Evolutionary conservation across 2,329 filamentous ascomycete species (phyloP).

Genomic region (Neofusicoccum parvum): DNA sequence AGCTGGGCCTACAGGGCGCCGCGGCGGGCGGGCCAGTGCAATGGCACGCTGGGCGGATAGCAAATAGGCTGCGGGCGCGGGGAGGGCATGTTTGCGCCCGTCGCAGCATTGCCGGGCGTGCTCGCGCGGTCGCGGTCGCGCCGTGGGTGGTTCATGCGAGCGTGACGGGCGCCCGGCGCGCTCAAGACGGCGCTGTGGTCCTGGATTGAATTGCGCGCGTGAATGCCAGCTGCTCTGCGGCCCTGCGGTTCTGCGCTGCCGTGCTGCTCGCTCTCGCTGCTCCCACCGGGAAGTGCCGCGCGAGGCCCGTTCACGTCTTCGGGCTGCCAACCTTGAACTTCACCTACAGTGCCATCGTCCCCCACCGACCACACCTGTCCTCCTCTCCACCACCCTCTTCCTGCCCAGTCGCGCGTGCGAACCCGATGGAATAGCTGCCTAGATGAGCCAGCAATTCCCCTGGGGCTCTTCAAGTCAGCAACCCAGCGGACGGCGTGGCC

Average conservation of each 20-base stretch:
- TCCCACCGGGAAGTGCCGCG: constrained; percentile 15
- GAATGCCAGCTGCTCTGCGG: no score
- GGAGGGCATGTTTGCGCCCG: neutral
- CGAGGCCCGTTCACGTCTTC: constrained; percentile 21
- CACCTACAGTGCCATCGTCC: constrained; percentile 15
- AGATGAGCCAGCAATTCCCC: constrained; percentile 57
- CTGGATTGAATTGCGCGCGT: neutral
- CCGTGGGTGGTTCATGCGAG: neutral
- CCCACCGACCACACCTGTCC: constrained; percentile 25
- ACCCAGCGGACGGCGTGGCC: constrained; percentile 57
- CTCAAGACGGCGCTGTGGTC: neutral
- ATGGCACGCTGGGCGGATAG: neutral
- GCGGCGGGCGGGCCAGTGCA: neutral
- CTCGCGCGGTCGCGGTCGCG: neutral
- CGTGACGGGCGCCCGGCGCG: neutral
- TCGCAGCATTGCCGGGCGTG: neutral
- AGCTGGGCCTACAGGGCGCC: neutral
- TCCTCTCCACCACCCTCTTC: constrained; percentile 25
- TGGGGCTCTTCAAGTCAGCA: constrained; percentile 60
- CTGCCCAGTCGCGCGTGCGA: constrained; percentile 34
- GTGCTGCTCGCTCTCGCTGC: neutral
- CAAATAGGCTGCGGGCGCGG: neutral
- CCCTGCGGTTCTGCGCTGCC: neutral
- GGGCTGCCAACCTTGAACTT: constrained; percentile 22
- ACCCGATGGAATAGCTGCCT: constrained; percentile 45